Conservation (phyloP, 768 basidiomycete species). For the Mycena leptocephala region DNA sequence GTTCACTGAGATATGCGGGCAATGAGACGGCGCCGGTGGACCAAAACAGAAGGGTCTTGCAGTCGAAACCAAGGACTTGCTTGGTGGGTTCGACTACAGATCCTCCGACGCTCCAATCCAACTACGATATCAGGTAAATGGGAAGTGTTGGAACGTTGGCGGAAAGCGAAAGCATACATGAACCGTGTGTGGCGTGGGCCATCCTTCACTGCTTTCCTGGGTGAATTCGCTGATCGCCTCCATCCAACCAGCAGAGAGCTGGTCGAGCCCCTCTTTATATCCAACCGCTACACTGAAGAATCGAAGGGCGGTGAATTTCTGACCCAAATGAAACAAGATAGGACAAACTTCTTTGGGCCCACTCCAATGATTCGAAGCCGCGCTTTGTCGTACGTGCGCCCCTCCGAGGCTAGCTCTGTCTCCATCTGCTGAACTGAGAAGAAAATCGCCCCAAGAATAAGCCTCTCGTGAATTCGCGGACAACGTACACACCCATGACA, state of each 20-base stretch:
- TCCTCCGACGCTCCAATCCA: conserved; percentile 24
- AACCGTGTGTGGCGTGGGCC: conserved; percentile 27
- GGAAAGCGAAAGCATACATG: conserved; percentile 14
- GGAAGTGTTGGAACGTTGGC: neutral
- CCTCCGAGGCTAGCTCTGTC: neutral
- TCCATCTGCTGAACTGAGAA: conserved; percentile 19
- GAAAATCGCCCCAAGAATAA: neutral
- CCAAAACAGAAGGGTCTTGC: conserved; percentile 24
- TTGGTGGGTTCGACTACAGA: conserved; percentile 18
- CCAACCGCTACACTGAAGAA: no score
- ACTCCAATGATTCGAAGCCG: conserved; percentile 18
- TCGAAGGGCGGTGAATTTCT: neutral
- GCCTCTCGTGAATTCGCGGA: neutral
- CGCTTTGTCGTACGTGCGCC: conserved; percentile 4
- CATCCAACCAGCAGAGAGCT: no score
- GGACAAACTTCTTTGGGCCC: neutral
- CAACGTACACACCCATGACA: conserved; percentile 5
- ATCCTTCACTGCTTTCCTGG: neutral
- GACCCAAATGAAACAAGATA: neutral
- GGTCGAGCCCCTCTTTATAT: no score
- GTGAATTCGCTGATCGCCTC: neutral
- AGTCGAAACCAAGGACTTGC: conserved; percentile 17
- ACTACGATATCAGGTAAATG: neutral
- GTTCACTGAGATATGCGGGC: conserved; percentile 1
- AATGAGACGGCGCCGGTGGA: neutral